Base-by-base conservation (phyloP, 495 filamentous ascomycete genomes). In the Podospora australis region DNA sequence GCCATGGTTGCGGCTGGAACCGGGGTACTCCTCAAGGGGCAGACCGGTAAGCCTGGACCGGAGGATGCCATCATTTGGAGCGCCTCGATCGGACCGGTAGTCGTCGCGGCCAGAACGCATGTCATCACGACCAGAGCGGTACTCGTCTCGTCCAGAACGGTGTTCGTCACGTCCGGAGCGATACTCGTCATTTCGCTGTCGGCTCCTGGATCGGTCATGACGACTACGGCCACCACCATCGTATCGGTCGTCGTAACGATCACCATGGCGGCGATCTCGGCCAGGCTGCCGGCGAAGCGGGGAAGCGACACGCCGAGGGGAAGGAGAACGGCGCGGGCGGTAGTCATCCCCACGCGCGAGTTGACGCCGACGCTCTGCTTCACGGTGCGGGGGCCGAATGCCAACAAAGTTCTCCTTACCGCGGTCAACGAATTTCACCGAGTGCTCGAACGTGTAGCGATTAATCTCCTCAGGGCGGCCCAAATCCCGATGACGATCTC, bases 371-470 rank as follows among this genome's bases (percentile, higher is more conserved):
- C 54, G 51, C 42, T 59, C 64, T 3, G 54, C 55, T 42, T 73
- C 65, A 17, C 70, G 57, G 49, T 72, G 70, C 2, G 76, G 76
- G 14, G 73, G 75, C 16, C 76, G 65, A 52, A 79, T 77, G 16
- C 73, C 74, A 26, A 71, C 55, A 54, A 80, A 78, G 54, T 80
- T 80, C 60, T 95, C 88, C 4, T 77, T 75, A 2, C 88, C 90
- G 50, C 78, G 69, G 64, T 95, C 87, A 39, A 94, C 84, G 38
- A 95, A 74, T 0, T 63, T 36, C 50, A 83, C 78, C 1, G 73
- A 77, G 46, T 85, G 73, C 67, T 94, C 87, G 57, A 95, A 96
- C 0, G 81, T 84, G 62, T 85, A 91, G 24, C 86, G 73, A 41
- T 84, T 78, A 49, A 63, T 65, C 35, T 65, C 62, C 63, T 81